These are phyloP conservation scores for Blastomyces percursus DNA, from an alignment of 2,329 filamentous ascomycete species.

Conservation along the genomic window DNA sequence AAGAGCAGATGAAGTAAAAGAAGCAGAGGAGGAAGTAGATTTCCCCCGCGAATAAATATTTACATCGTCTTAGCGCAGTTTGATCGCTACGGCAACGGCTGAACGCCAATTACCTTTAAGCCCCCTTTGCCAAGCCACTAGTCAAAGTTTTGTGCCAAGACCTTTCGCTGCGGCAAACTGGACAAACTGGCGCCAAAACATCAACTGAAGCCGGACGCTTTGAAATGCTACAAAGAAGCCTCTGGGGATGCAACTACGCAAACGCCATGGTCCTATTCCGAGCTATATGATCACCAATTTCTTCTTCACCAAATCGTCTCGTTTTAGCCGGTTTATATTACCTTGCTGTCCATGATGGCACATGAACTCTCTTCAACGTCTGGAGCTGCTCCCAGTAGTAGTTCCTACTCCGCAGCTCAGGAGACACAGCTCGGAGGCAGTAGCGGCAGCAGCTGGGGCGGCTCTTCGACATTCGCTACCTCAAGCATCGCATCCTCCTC, in stretches of 20 bases:
- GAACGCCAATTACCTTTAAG: too few relatives aligned
- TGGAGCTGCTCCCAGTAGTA: conserved; percentile 1
- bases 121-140: conserved; percentile 1
- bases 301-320: background rate
- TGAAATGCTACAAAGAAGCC: too few relatives aligned
- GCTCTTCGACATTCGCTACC: background rate
- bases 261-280: background rate
- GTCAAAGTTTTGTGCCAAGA: conserved; percentile 2
- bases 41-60: conserved; percentile 30
- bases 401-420: background rate
- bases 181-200: background rate
- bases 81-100: conserved; percentile 32
- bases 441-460: conserved; percentile 3
- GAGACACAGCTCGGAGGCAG: conserved; percentile 1
- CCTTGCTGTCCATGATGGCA: background rate
- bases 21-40: conserved; percentile 14
- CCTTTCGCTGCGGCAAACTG: background rate
- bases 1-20: conserved; percentile 15
- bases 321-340: background rate
- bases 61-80: conserved; percentile 19
- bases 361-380: background rate
- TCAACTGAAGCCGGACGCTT: background rate
- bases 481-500: conserved; percentile 3
- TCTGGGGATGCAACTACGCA: background rate
- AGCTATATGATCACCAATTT: background rate